A percentile compares a stretch with the other conserved stretches of the same genome.
Evolutionary conservation across 208 protist genomes (phyloP).

Genomic region (Trichomonas vaginalis): DNA sequence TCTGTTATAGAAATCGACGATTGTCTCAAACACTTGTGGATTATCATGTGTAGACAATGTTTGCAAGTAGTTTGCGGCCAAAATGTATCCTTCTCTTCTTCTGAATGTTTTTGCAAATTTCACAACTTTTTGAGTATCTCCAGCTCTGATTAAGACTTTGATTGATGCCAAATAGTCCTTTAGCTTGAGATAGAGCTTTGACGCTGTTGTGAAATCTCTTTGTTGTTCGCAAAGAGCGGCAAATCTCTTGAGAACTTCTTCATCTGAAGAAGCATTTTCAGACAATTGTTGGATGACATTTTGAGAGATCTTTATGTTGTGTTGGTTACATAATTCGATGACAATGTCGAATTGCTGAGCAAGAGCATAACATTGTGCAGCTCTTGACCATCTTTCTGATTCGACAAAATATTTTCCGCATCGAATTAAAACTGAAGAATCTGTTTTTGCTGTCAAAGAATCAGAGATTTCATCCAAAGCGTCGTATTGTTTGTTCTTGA

Average conservation of each 20-base stretch:
- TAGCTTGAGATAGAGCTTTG: background rate
- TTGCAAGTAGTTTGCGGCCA: background rate
- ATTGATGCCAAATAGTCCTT: background rate
- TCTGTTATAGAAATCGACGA: background rate
- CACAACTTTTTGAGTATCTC: background rate
- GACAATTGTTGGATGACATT: background rate
- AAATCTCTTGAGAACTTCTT: background rate
- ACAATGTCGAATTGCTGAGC: background rate
- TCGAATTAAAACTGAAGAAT: background rate
- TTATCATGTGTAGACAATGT: background rate
- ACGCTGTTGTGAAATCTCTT: background rate
- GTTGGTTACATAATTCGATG: background rate
- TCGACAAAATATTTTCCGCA: slow-evolving; percentile 1
- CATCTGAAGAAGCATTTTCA: background rate
- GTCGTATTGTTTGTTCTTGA: background rate
- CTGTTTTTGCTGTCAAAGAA: background rate
- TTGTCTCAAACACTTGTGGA: background rate
- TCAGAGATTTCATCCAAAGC: background rate
- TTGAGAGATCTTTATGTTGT: background rate
- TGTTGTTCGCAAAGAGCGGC: background rate
- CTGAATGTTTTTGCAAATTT: background rate
- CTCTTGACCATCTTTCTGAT: background rate
- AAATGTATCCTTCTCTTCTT: background rate
- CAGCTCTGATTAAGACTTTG: background rate
- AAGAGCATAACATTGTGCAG: background rate